Evolutionary conservation across 768 basidiomycete genomes (phyloP), one percentile per base, ranked within the genome.

Genomic region (Filobasidium floriforme): DNA sequence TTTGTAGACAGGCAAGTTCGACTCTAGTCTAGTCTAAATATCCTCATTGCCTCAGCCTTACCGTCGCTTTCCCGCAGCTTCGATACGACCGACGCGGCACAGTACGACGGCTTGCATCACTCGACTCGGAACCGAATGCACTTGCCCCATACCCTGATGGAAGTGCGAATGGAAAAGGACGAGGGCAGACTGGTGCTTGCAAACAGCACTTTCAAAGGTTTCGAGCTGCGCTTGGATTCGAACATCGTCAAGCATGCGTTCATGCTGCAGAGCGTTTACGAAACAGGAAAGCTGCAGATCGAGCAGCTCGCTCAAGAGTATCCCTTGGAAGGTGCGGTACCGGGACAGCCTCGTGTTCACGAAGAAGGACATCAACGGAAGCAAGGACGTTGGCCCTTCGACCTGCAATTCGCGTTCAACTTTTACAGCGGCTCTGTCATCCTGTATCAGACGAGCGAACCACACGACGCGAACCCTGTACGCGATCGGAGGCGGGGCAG

Each of bases 361-460:
- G 14, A 54, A 54, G 51, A 37, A 59, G 7, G 63, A 64, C 29
- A 26, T 44, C 54, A 57, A 9, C 32, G 32, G 32, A 19, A 59
- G 43, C 28, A 57, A 18, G 24, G 1, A 29, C 28, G 28, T 22
- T 44, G 59, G 37, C 55, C 59, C 1, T 86, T 87, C 14, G 85
- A 84, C 66, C 73, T 90, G 22, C 83, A 86, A 61, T 81, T 83
- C 1, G 84, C 87, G 0, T 81, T 93, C 66, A 85, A 83, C 4
- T 97, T 97, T 77, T 82, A 84, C 65, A 94, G 90, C 68, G 94
- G 94, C 37, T 85, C 87, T 74, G 88, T 97, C 22, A 84, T 86
- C 60, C 81, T 92, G 54, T 86, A 88, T 72, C 86, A 84, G 76
- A 80, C 32, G 32, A 37, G 82, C 29, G 26, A 15, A 26, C 7